Conservation (phyloP, 2,329 filamentous ascomycete genomes). For the Elsinoe arachidis region DNA sequence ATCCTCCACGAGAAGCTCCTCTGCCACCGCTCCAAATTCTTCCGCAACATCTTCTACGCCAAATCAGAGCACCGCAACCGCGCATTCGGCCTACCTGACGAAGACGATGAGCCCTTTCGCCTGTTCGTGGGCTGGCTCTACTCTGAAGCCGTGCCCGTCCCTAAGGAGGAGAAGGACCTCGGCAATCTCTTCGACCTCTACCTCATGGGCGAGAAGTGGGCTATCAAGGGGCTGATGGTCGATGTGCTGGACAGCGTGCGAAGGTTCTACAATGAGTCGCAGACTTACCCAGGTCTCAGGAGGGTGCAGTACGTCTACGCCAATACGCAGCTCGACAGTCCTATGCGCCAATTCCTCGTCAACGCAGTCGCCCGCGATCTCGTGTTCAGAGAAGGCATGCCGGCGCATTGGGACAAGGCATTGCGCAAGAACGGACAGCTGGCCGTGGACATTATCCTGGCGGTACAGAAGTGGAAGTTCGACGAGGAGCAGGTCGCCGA, state of each 20-base stretch:
- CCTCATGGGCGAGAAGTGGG: slow-evolving; percentile 46
- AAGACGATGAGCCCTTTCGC: slow-evolving; percentile 44
- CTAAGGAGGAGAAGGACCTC: slow-evolving; percentile 43
- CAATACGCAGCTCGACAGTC: slow-evolving; percentile 39
- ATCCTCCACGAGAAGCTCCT: slow-evolving; percentile 49
- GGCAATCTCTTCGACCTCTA: slow-evolving; percentile 45
- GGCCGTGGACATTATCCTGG: slow-evolving; percentile 46
- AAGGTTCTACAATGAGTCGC: slow-evolving; percentile 44
- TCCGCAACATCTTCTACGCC: slow-evolving; percentile 43
- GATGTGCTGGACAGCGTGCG: slow-evolving; percentile 44
- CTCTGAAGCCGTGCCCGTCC: slow-evolving; percentile 37
- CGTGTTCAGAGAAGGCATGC: slow-evolving; percentile 42
- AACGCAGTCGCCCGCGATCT: slow-evolving; percentile 42
- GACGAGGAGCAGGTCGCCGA: slow-evolving; percentile 43
- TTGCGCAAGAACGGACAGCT: slow-evolving; percentile 47
- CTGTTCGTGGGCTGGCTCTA: slow-evolving; percentile 49
- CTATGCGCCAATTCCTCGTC: slow-evolving; percentile 44
- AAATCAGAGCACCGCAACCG: slow-evolving; percentile 29
- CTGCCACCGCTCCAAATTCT: slow-evolving; percentile 46
- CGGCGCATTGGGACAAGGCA: slow-evolving; percentile 47
- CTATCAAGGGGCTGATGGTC: slow-evolving; percentile 38
- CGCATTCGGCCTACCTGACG: slow-evolving; percentile 42
- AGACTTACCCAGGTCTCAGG: slow-evolving; percentile 44
- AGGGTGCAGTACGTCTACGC: slow-evolving; percentile 46
- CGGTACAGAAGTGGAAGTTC: slow-evolving; percentile 47